Evolutionary conservation across 202 grass and related monocot species (phyloP), one percentile per base, ranked within the genome.

Genomic region (Brachypodium distachyon): DNA sequence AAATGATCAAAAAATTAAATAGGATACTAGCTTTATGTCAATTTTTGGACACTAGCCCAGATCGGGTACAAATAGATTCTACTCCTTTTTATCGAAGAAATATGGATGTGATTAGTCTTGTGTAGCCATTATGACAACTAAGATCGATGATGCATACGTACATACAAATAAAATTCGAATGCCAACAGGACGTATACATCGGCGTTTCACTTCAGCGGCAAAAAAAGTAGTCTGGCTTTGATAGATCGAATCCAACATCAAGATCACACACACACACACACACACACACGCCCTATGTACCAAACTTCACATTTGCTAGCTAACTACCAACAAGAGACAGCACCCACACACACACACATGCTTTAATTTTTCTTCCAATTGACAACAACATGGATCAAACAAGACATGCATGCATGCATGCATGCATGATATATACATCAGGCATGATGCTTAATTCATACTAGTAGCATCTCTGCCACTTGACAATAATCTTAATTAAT

Each of bases 241-340:
- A 56, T 46, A 61, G 67, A 81, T 72, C 42, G 9, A 69, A 69
- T 67, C 46, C 78, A 81, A 81, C 70, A 80, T 84, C 80, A 83
- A 74, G 41, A 62, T 87, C 75, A 74, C 60, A 61, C 80, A n/a
- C n/a, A n/a, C n/a, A n/a, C n/a, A n/a, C n/a, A n/a, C n/a, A n/a
- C n/a, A n/a, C n/a, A n/a, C n/a, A n/a, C n/a, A n/a, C n/a, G n/a
- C n/a, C n/a, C n/a, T n/a, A n/a, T n/a, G n/a, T 73, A 87, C 80
- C 85, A 87, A 87, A 78, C 85, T 83, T 77, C 73, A 79, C 60
- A 60, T 83, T 73, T 83, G 85, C 85, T 79, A 83, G 74, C 74
- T 83, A 87, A 83, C 85, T 83, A 87, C 80, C 85, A 70, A 79
- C 85, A 86, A 59, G 71, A 34, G 73, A 79, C 37, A 78, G 34